phyloP scores from a whole-genome alignment of 2,329 filamentous ascomycete species.

The Bimuria novae-zelandiae region DNA sequence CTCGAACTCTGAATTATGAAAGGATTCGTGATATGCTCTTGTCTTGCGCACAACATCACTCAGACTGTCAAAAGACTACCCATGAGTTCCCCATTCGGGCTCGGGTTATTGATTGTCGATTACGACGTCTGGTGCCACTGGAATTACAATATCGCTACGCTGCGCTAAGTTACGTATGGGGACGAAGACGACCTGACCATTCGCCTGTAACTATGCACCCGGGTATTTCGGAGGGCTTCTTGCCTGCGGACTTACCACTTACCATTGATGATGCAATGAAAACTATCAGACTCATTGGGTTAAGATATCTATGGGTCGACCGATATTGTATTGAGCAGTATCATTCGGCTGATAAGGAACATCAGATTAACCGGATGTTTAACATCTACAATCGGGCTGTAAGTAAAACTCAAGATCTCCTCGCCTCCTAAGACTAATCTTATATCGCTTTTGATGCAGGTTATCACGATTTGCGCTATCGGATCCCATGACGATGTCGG shows the following conservation, averaged over 20 bases:
- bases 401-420: constrained; percentile 26
- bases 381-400: constrained; percentile 26
- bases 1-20: neutral
- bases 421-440: constrained; percentile 8
- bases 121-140: neutral
- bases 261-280: constrained; percentile 28
- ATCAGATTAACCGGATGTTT: constrained; percentile 28
- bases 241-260: neutral
- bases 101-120: neutral
- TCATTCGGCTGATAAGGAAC: constrained; percentile 9
- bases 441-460: constrained; percentile 9
- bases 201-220: neutral
- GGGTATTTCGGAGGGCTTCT: neutral
- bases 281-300: constrained; percentile 20
- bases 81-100: neutral
- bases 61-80: neutral
- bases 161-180: neutral
- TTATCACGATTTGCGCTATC: constrained; percentile 11
- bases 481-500: neutral
- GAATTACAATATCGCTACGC: neutral
- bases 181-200: neutral
- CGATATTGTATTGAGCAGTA: constrained; percentile 35
- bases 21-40: neutral
- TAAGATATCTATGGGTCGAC: constrained; percentile 37
- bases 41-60: neutral